Base-by-base conservation (phyloP, 163 green algal species). In the Scenedesmus sp. region DNA sequence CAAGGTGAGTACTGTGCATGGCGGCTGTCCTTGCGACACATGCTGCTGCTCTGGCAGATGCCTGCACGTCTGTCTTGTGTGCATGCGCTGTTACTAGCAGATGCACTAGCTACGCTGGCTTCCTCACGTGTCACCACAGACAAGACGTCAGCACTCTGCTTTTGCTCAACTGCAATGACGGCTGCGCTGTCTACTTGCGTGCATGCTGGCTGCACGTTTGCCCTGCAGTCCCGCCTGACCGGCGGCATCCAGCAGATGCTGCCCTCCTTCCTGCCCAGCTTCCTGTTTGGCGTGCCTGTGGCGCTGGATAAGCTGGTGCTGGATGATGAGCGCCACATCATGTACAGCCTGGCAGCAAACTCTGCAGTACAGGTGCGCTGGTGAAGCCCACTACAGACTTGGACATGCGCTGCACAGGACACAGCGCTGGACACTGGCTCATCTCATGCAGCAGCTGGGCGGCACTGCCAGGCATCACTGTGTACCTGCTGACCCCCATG, bases 301-400 rank as follows among this genome's bases (percentile, higher is more conserved):
- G 92, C 96, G 3, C 91, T 99, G 5, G 94, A 97, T 87, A 93
- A 97, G 84, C 89, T 99, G 22, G 93, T 92, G 13, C 83, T 99
- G 13, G 98, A 99, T 88, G 91, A 97, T 49, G 92, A 98, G 79
- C 95, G 98, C 4, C 89, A 96, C 91, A 95, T 98, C 59, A 93
- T 99, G 72, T 99, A 99, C 94, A 94, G 42, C 65, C 49, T 92
- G 80, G 88, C 81, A 73, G 89, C 96, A 88, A 90, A 92, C 80
- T 95, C 92, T 68, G 91, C 78, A 87, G 92, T 99, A 49, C 90
- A 93, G 90, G 96, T 97, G 78, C 6, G 70, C 3, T 4, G 51
- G 4, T 49, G 42, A 59, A 37, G 22, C 16, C 0, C 20, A 13
- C 72, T 33, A 35, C 72, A 49, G 24, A 3, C 12, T 40, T 30